A percentile compares a stretch with the other conserved stretches of the same genome.
Conservation (phyloP, 805 yeast species). For the Komagataella mondaviorum region DNA sequence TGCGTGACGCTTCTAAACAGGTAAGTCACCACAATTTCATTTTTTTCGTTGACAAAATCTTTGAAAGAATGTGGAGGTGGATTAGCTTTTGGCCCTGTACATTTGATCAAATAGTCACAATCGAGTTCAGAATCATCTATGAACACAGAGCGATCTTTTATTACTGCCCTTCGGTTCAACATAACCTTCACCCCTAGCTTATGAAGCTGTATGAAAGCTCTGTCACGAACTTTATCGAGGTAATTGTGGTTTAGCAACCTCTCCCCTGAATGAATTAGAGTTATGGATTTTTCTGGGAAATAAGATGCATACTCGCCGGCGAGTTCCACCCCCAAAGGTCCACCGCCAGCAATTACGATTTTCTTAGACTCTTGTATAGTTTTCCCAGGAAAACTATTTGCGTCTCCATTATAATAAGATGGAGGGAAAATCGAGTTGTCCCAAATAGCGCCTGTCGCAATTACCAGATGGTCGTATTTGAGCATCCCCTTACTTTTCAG, state of each 20-base stretch:
- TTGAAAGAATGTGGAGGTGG: background rate
- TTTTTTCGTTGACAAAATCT: background rate
- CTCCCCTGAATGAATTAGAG: slow-evolving; percentile 11
- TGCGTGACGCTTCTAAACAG: background rate
- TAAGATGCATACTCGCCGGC: slow-evolving; percentile 17
- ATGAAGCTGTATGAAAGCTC: slow-evolving; percentile 1
- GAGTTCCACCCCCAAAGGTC: slow-evolving; percentile 16
- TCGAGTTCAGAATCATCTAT: background rate
- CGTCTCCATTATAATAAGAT: background rate
- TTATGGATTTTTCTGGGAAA: slow-evolving; percentile 10
- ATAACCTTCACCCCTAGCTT: slow-evolving; percentile 7
- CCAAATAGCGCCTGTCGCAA: slow-evolving; percentile 20
- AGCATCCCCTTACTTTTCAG: slow-evolving; percentile 4
- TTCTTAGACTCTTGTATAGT: slow-evolving; percentile 10
- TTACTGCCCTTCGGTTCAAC: slow-evolving; percentile 5
- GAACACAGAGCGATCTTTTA: background rate
- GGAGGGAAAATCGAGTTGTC: slow-evolving; percentile 10
- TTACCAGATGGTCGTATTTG: slow-evolving; percentile 12
- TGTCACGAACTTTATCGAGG: slow-evolving; percentile 1
- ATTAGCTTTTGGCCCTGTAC: background rate
- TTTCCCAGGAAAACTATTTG: slow-evolving; percentile 3
- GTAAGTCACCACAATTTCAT: background rate
- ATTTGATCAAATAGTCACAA: background rate
- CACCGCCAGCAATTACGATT: slow-evolving; percentile 19
- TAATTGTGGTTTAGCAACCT: slow-evolving; percentile 4